Percentiles rank a stretch among this genome's conserved stretches.
These are phyloP conservation scores for Luffa acutangula DNA, from an alignment of 306 rosid genomes.

Conservation along the genomic window DNA sequence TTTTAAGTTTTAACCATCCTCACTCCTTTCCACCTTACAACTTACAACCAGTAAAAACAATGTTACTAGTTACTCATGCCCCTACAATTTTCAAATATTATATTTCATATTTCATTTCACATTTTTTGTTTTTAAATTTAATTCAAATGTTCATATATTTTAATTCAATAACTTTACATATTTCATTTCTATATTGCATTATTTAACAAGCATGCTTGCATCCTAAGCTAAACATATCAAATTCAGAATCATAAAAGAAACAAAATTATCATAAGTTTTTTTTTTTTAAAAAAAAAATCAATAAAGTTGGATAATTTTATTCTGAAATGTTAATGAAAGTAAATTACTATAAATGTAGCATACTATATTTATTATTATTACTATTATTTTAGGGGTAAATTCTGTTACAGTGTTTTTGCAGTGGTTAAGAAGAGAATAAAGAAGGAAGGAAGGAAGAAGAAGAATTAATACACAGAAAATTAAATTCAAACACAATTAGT, in stretches of 20 bases:
- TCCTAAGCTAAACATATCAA: too few species aligned
- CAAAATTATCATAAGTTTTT: not conserved
- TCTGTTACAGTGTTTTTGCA: not conserved
- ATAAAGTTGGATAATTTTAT: not conserved
- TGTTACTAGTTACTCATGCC: too few species aligned
- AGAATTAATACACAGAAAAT: constrained; percentile 7
- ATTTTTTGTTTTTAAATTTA: too few species aligned
- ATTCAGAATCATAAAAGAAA: not conserved
- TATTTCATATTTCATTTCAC: too few species aligned
- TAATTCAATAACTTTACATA: not conserved
- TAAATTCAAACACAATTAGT: not conserved
- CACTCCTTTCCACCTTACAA: too few species aligned
- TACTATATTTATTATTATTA: not conserved
- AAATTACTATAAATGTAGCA: not conserved
- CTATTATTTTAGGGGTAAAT: not conserved
- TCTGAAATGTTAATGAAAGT: not conserved
- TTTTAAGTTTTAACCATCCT: too few species aligned
- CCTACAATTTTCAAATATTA: too few species aligned
- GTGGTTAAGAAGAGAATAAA: not conserved
- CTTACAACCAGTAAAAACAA: too few species aligned
- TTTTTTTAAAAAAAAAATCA: too few species aligned
- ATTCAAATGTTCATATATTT: not conserved
- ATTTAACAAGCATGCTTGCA: too few species aligned
- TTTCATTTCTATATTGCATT: too few species aligned
- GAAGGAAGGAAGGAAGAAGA: not conserved